phyloP scores from a whole-genome alignment of 352 stramenopile genomes.

The Phytophthora pistaciae region DNA sequence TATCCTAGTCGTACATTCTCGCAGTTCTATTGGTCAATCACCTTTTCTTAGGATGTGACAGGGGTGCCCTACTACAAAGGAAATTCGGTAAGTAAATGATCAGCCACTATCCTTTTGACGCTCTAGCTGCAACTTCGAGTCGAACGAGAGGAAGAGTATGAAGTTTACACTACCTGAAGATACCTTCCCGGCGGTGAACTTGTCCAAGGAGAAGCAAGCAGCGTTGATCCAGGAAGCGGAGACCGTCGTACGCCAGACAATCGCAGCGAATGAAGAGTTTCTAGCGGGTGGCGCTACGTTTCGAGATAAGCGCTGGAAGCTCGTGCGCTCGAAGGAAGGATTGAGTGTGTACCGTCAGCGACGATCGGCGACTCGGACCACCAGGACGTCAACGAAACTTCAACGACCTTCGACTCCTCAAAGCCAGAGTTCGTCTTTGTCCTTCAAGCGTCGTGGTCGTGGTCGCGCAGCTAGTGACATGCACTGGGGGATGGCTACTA shows the following conservation, averaged over 20 bases:
- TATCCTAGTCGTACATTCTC: no score
- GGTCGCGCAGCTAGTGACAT: background rate
- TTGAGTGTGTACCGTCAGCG: constrained; percentile 32
- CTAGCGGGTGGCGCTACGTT: constrained; percentile 31
- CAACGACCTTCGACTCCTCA: background rate
- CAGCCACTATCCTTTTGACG: background rate
- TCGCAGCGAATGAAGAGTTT: constrained; percentile 46
- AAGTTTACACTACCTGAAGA: constrained; percentile 54
- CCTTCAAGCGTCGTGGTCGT: background rate
- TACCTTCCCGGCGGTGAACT: constrained; percentile 38
- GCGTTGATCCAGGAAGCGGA: constrained; percentile 46
- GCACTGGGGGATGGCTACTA: background rate
- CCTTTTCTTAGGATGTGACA: no score
- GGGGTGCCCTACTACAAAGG: no score
- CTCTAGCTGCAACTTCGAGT: background rate
- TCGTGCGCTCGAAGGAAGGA: constrained; percentile 45
- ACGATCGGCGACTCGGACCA: background rate
- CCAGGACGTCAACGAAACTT: background rate
- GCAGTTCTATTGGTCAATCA: no score
- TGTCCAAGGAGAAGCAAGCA: constrained; percentile 36
- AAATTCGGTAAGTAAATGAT: background rate
- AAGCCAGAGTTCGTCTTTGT: background rate
- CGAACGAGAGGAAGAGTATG: constrained; percentile 18
- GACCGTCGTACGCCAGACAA: constrained; percentile 49
- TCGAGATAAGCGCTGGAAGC: constrained; percentile 37